Evolutionary conservation across 257 asterid genomes (phyloP).

Genomic region (Solanum chilense): DNA sequence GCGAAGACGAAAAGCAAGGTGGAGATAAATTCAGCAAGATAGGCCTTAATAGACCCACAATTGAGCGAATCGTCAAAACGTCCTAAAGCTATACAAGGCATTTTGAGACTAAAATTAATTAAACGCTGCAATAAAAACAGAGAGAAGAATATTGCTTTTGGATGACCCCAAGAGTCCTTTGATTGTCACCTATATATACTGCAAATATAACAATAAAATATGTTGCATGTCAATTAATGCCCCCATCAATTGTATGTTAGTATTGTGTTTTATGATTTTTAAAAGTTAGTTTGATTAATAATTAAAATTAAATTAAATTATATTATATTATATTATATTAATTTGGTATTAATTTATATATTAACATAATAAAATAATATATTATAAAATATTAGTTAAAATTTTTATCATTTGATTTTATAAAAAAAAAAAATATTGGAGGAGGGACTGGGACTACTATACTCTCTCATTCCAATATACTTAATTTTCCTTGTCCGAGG

Average conservation of each 20-base stretch:
- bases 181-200: background rate
- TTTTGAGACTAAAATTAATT: background rate
- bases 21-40: constrained; percentile 95
- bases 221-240: background rate
- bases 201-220: background rate
- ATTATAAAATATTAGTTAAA: too few species aligned
- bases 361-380: too few species aligned
- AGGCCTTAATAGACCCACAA: constrained; percentile 57
- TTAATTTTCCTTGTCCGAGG: too few species aligned
- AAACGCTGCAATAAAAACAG: background rate
- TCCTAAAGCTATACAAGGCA: constrained; percentile 77
- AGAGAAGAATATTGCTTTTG: background rate
- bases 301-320: too few species aligned
- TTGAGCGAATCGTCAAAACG: constrained; percentile 65
- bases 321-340: too few species aligned
- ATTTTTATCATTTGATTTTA: too few species aligned
- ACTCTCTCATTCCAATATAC: background rate
- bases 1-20: constrained; percentile 91
- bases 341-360: too few species aligned
- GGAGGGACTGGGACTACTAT: accelerated
- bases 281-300: too few species aligned
- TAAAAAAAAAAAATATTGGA: too few species aligned
- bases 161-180: background rate
- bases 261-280: too few species aligned
- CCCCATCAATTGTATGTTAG: background rate